Percentiles rank a stretch among this genome's conserved stretches.
Evolutionary conservation across 2,329 filamentous ascomycete genomes (phyloP).

Genomic region (Fusarium abutilonis): DNA sequence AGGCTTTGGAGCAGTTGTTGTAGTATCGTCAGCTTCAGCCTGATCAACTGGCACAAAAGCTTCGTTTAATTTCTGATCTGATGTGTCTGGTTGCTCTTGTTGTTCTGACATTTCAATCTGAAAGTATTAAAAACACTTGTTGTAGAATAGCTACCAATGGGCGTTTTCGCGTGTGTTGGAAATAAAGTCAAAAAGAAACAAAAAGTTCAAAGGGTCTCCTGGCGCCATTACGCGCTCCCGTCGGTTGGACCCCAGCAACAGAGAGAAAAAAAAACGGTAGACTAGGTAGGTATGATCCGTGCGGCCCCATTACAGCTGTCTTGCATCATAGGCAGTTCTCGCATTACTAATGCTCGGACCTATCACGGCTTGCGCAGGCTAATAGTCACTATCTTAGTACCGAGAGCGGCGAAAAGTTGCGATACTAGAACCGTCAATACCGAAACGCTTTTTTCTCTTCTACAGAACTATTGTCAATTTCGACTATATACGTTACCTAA

Average conservation of each 20-base stretch:
- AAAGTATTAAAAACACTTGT: not conserved
- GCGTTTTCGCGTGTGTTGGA: not conserved
- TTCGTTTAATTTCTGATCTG: conserved; percentile 6
- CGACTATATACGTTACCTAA: not conserved
- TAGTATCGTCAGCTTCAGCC: conserved; percentile 2
- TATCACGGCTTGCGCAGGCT: conserved; percentile 39
- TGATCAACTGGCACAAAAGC: not conserved
- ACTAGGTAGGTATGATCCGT: conserved; percentile 14
- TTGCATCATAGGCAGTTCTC: conserved; percentile 46
- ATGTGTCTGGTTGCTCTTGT: conserved; percentile 8
- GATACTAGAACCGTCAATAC: conserved; percentile 32
- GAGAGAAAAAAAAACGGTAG: conserved; percentile 3
- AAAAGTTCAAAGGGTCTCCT: conserved; percentile 19
- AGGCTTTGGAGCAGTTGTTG: conserved; percentile 18
- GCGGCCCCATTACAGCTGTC: conserved; percentile 12
- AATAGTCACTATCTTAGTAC: conserved; percentile 11
- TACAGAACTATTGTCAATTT: conserved; percentile 17
- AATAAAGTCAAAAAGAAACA: not conserved
- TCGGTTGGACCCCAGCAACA: conserved; percentile 11
- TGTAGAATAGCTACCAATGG: not conserved
- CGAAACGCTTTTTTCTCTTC: conserved; percentile 16
- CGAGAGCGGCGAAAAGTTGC: conserved; percentile 45
- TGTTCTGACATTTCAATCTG: conserved; percentile 27
- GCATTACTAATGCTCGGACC: conserved; percentile 50
- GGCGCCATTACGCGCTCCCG: conserved; percentile 33